Percentiles rank a stretch among this genome's conserved stretches.
These are phyloP conservation scores for Sporothrix phasma DNA, from an alignment of 2,329 filamentous ascomycete species.

Conservation along the genomic window DNA sequence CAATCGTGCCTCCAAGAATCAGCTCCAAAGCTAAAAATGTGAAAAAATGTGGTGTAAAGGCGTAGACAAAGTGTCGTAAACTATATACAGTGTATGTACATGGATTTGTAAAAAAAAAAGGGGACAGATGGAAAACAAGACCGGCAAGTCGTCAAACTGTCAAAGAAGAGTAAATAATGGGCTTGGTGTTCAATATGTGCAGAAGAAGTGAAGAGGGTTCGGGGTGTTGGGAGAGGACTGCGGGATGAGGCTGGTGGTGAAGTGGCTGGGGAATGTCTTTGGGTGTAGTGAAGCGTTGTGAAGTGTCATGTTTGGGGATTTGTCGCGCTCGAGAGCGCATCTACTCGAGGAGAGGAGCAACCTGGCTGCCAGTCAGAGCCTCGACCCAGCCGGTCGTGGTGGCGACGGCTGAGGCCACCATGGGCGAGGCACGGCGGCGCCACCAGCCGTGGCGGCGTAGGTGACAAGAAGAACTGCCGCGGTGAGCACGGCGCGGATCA, in stretches of 20 bases:
- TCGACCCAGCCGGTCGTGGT: slow-evolving; percentile 6
- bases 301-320: background rate
- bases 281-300: slow-evolving; percentile 5
- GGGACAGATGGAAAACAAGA: background rate
- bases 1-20: too few relatives aligned
- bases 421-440: background rate
- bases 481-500: slow-evolving; percentile 15
- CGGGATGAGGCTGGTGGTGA: background rate
- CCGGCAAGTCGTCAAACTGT: background rate
- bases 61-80: background rate
- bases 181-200: background rate
- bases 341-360: background rate
- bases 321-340: background rate
- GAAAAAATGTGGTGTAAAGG: background rate
- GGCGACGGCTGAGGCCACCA: slow-evolving; percentile 1
- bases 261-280: background rate
- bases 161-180: background rate
- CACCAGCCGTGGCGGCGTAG: slow-evolving; percentile 9
- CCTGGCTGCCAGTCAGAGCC: background rate
- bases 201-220: slow-evolving; percentile 1
- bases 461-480: slow-evolving; percentile 11
- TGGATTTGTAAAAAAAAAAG: background rate
- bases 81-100: background rate
- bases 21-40: background rate
- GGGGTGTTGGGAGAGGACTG: background rate